These are phyloP conservation scores for Hyphodiscus hymeniophilus DNA, from an alignment of 495 filamentous ascomycete genomes.

Conservation along the genomic window DNA sequence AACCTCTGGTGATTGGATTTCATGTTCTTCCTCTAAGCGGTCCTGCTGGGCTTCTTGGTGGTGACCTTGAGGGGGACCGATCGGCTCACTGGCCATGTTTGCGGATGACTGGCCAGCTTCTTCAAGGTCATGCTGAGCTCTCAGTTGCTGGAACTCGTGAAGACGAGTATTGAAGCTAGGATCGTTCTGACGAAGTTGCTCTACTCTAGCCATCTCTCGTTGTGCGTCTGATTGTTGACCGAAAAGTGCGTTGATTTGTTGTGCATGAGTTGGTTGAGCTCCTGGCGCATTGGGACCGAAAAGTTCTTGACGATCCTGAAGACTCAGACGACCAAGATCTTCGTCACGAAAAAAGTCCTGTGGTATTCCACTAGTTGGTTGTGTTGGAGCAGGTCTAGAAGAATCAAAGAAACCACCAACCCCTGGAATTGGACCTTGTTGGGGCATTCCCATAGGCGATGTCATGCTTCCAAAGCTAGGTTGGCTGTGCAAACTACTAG, in stretches of 20 bases:
- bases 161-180: conserved; percentile 42
- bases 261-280: conserved; percentile 25
- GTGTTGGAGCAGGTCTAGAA: conserved; percentile 24
- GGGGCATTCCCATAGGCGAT: conserved; percentile 71
- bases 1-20: conserved; percentile 19
- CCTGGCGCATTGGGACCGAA: conserved; percentile 12
- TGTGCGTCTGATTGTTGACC: conserved; percentile 50
- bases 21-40: conserved; percentile 15
- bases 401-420: conserved; percentile 63
- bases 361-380: conserved; percentile 14
- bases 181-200: conserved; percentile 35
- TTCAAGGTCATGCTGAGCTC: conserved; percentile 48
- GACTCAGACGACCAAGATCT: conserved; percentile 28
- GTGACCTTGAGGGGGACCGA: conserved; percentile 17
- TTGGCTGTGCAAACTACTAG: conserved; percentile 91
- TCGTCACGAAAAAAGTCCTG: conserved; percentile 42
- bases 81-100: conserved; percentile 10
- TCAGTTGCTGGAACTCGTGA: conserved; percentile 45
- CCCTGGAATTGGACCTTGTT: conserved; percentile 57
- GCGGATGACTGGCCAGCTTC: conserved; percentile 20
- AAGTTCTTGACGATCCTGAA: conserved; percentile 26
- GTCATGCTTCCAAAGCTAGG: conserved; percentile 89
- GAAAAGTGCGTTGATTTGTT: conserved; percentile 26
- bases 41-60: conserved; percentile 15
- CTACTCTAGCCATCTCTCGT: conserved; percentile 19